Conservation (phyloP, 2,329 filamentous ascomycete genomes). For the Graphilbum fragrans region DNA sequence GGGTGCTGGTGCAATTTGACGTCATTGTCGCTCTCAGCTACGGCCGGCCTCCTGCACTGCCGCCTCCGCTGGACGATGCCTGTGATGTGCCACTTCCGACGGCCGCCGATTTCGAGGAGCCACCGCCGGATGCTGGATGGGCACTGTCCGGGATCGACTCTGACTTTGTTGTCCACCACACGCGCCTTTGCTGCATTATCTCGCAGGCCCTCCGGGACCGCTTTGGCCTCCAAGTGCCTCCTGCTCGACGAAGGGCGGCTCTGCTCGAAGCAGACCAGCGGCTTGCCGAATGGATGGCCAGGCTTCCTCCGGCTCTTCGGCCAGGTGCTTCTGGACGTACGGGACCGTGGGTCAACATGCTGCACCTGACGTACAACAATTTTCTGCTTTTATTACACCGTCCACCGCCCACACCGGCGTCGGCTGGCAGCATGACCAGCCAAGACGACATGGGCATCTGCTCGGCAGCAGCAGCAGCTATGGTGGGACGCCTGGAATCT, state of each 20-base stretch:
- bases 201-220: neutral
- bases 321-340: neutral
- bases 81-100: neutral
- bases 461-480: neutral
- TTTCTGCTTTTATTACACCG: neutral
- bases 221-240: too few relatives aligned
- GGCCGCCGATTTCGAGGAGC: neutral
- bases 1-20: constrained; percentile 2
- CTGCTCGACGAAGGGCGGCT: neutral
- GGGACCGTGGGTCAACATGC: neutral
- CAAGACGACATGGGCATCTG: neutral
- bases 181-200: neutral
- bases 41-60: neutral
- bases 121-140: too few relatives aligned
- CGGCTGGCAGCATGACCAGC: neutral
- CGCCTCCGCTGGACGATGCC: neutral
- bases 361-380: constrained; percentile 1
- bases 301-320: neutral
- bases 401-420: neutral
- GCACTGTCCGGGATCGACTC: neutral
- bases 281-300: neutral
- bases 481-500: too few relatives aligned
- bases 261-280: neutral
- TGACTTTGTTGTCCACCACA: neutral
- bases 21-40: constrained; percentile 1